phyloP scores from a whole-genome alignment of 108 stramenopile species.

The Fistulifera solaris region DNA sequence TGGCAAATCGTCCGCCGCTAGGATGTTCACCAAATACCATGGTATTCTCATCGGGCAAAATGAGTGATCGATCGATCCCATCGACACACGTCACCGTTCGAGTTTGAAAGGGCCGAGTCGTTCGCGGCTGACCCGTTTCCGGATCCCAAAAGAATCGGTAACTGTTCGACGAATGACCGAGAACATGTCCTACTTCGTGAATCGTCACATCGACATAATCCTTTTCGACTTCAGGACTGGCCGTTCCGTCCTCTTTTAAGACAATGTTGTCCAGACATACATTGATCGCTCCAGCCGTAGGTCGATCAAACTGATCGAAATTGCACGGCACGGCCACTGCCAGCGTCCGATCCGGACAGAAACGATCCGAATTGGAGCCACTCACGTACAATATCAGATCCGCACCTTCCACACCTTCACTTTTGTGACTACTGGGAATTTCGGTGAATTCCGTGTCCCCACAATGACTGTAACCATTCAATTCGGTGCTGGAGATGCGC shows the following conservation, averaged over 20 bases:
- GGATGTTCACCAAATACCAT: slow-evolving; percentile 54
- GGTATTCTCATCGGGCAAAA: slow-evolving; percentile 61
- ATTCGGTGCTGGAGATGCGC: slow-evolving; percentile 45
- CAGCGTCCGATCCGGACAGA: slow-evolving; percentile 62
- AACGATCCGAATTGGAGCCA: slow-evolving; percentile 51
- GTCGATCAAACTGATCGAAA: slow-evolving; percentile 64
- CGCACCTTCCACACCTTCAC: slow-evolving; percentile 42
- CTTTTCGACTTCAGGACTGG: slow-evolving; percentile 36
- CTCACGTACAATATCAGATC: slow-evolving; percentile 74
- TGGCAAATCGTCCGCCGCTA: slow-evolving; percentile 67
- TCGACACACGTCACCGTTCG: slow-evolving; percentile 70
- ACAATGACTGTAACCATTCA: slow-evolving; percentile 57
- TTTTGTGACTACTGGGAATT: slow-evolving; percentile 58
- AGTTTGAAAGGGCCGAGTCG: slow-evolving; percentile 52
- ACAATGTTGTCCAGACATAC: slow-evolving; percentile 62
- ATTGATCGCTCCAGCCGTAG: slow-evolving; percentile 69
- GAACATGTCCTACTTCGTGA: slow-evolving; percentile 58
- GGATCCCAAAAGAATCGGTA: slow-evolving; percentile 79
- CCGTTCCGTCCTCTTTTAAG: slow-evolving; percentile 44
- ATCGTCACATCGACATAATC: slow-evolving; percentile 65
- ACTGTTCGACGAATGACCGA: slow-evolving; percentile 67
- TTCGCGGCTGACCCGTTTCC: slow-evolving; percentile 53
- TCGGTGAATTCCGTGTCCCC: slow-evolving; percentile 72
- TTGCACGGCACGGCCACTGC: slow-evolving; percentile 72
- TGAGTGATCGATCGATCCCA: slow-evolving; percentile 41